Percentiles rank a stretch among this genome's conserved stretches.
Conservation (phyloP, 805 yeast species). For the Yarrowia deformans region DNA sequence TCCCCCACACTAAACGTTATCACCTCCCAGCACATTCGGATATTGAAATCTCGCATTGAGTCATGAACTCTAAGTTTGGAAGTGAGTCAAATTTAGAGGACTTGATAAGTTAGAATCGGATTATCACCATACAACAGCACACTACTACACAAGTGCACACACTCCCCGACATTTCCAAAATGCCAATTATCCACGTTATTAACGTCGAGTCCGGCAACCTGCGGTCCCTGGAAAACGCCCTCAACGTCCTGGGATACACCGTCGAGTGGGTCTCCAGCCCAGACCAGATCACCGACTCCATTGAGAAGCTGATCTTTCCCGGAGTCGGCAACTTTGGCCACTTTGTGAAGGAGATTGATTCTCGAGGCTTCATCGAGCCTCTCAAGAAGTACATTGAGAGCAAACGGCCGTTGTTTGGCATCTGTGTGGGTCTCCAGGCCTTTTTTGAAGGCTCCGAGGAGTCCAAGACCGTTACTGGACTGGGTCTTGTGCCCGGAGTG, state of each 20-base stretch:
- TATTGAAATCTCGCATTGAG: constrained; percentile 13
- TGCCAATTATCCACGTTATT: constrained; percentile 60
- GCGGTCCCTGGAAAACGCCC: constrained; percentile 87
- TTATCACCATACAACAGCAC: neutral
- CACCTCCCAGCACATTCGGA: constrained; percentile 3
- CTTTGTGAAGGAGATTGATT: constrained; percentile 73
- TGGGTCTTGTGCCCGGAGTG: constrained; percentile 61
- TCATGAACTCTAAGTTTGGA: neutral
- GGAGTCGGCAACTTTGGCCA: constrained; percentile 99
- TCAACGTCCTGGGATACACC: constrained; percentile 75
- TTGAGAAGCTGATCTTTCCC: constrained; percentile 72
- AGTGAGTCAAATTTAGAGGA: constrained; percentile 6
- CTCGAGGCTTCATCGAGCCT: constrained; percentile 70
- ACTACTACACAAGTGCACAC: neutral
- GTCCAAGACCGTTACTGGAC: constrained; percentile 66
- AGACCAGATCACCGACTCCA: constrained; percentile 62
- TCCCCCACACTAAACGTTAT: neutral
- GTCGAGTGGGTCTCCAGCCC: constrained; percentile 45
- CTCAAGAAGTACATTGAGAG: constrained; percentile 68
- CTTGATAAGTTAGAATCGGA: neutral
- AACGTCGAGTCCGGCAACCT: constrained; percentile 95
- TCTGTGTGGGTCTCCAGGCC: constrained; percentile 95
- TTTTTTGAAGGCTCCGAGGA: constrained; percentile 80
- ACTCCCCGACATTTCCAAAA: neutral
- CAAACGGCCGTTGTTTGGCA: constrained; percentile 94